A percentile compares a stretch with the other conserved stretches of the same genome.
Conservation (phyloP, 1,284 basidiomycete species). For the Tranzscheliella williamsii region DNA sequence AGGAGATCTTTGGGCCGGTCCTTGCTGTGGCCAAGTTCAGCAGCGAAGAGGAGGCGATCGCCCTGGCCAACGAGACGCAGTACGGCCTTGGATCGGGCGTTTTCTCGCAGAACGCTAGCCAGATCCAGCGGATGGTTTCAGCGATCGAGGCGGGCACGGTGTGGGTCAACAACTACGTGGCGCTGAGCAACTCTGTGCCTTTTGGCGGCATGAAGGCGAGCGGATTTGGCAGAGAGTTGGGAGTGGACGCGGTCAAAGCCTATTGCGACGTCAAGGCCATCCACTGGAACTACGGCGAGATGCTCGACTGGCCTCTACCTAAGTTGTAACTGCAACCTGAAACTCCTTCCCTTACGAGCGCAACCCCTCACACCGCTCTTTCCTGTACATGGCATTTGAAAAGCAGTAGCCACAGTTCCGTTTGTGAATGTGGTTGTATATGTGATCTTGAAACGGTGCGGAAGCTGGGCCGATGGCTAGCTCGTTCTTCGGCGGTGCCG, state of each 20-base stretch:
- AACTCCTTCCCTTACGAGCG: background rate
- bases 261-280: slow-evolving; percentile 63
- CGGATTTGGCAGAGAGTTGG: slow-evolving; percentile 48
- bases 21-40: slow-evolving; percentile 67
- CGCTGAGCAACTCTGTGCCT: slow-evolving; percentile 26
- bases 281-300: background rate
- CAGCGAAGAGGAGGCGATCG: slow-evolving; percentile 68
- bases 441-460: too few relatives aligned
- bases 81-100: slow-evolving; percentile 84
- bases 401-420: too few relatives aligned
- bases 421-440: background rate
- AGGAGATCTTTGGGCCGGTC: slow-evolving; percentile 76
- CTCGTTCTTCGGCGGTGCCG: too few relatives aligned
- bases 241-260: slow-evolving; percentile 63
- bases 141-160: slow-evolving; percentile 82
- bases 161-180: slow-evolving; percentile 69
- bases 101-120: slow-evolving; percentile 66
- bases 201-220: slow-evolving; percentile 51
- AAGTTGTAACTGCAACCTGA: slow-evolving; percentile 1
- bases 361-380: background rate
- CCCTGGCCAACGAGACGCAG: slow-evolving; percentile 75
- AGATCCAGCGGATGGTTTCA: slow-evolving; percentile 69
- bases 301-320: slow-evolving; percentile 23
- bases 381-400: background rate
- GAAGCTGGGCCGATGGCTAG: too few relatives aligned